Percentiles rank a stretch among this genome's conserved stretches.
Evolutionary conservation across 306 rosid species (phyloP).

Genomic region (Sphenostylis stenocarpa): DNA sequence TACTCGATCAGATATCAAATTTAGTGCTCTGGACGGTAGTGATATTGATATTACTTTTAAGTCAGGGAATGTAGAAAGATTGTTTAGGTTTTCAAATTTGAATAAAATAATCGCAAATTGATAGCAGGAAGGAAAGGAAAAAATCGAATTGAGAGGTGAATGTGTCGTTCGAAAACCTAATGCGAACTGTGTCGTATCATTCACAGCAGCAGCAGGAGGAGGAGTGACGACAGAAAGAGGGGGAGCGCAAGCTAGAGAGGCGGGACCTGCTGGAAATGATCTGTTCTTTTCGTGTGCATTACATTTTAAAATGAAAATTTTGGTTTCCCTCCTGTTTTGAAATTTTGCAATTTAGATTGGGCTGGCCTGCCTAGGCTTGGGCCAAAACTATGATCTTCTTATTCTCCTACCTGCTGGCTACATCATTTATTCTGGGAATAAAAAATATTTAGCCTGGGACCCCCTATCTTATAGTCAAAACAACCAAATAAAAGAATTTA

Average conservation of each 20-base stretch:
- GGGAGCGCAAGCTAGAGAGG: neutral
- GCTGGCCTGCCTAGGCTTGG: neutral
- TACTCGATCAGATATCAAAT: neutral
- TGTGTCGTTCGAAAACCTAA: conserved; percentile 2
- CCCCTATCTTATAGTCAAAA: no score
- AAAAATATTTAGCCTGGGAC: no score
- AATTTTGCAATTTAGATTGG: neutral
- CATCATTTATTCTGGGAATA: no score
- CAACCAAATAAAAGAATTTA: no score
- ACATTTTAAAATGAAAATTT: conserved; percentile 33
- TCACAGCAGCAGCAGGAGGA: neutral
- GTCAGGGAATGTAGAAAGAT: neutral
- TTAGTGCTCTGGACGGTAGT: neutral
- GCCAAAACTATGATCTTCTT: neutral
- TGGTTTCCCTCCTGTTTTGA: conserved; percentile 52
- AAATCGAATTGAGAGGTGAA: neutral
- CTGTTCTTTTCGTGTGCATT: neutral
- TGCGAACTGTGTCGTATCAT: neutral
- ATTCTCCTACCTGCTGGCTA: no score
- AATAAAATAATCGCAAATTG: neutral
- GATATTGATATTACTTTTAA: neutral
- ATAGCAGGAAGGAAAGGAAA: neutral
- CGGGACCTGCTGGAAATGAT: neutral
- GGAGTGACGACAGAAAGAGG: neutral
- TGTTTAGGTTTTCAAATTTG: neutral